Base-by-base conservation (phyloP, 2,329 filamentous ascomycete species). In the Tothia fuscella region DNA sequence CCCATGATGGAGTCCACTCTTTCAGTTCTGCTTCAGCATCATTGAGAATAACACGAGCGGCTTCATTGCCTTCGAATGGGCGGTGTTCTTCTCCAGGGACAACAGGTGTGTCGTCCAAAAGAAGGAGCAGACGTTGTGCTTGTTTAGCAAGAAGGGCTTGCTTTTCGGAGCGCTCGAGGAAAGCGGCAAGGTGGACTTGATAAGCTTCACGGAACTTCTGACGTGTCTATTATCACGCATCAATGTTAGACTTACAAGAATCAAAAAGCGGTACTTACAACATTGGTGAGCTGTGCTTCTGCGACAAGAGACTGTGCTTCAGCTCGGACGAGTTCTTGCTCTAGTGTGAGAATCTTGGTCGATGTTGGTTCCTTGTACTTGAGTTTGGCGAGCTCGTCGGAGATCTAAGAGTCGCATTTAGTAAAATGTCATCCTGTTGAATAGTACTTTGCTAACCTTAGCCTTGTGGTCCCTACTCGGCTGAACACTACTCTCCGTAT, bases 201-300 rank as follows among this genome's bases (percentile, higher is more conserved):
- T 89, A 96, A 19, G 91, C 85, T 63, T 95, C 85, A 66, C 93
- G 95, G 64, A 98, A 72, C 66, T 95, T 96, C 63, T 91, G 83
- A 44, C 91, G 83, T 26, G 91, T 96, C n/a, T n/a, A n/a, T n/a
- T n/a, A n/a, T n/a, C n/a, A n/a, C n/a, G n/a, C n/a, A n/a, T 21
- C 9, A 40, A 33, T 12, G 44, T 57, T 44, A 60, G 52, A 24
- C 41, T 16, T 13, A 5, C 12, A 14, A 13, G 5, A 30, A 24
- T 33, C 20, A 44, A 33, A 19, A 72, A 80, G 46, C 67, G 93
- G 86, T n/a, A n/a, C n/a, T n/a, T n/a, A n/a, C n/a, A 51, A 94
- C 78, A 60, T 98, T 98, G 56, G 83, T 89, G 60, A 98, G 71
- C 63, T 98, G 91, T 17, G 91, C 91, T 65, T 98, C 91, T 2